Evolutionary conservation across 495 filamentous ascomycete genomes (phyloP).

Genomic region (Aspergillus bridgeri): DNA sequence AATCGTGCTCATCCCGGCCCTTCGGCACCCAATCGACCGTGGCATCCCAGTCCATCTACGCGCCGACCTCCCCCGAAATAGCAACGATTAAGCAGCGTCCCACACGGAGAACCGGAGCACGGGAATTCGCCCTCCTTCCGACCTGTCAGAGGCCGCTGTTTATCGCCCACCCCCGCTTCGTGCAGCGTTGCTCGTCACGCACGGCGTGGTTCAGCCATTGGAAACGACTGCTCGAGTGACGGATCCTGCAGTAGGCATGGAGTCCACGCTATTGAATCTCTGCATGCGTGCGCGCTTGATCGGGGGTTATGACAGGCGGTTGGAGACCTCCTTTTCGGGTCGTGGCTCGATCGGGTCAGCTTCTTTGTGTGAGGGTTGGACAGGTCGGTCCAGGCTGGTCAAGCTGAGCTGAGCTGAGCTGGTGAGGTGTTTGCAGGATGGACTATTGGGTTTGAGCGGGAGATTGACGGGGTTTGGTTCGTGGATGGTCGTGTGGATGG

Average conservation of each 20-base stretch:
- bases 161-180: not conserved
- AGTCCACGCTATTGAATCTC: not conserved
- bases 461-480: not conserved
- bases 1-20: not conserved
- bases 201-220: no score
- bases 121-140: not conserved
- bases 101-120: not conserved
- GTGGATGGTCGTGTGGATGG: not conserved
- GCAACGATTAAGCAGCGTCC: not conserved
- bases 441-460: not conserved
- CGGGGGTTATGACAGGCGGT: not conserved
- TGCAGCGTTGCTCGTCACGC: not conserved
- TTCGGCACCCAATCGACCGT: not conserved
- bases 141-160: not conserved
- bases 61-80: not conserved
- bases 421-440: not conserved
- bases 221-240: no score
- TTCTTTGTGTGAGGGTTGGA: no score
- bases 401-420: no score
- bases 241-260: no score
- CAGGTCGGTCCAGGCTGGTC: no score
- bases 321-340: not conserved
- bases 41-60: not conserved
- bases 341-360: no score
- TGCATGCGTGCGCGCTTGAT: not conserved